These are phyloP conservation scores for Colletotrichum sp. DNA, from an alignment of 2,329 filamentous ascomycete species.

Conservation along the genomic window DNA sequence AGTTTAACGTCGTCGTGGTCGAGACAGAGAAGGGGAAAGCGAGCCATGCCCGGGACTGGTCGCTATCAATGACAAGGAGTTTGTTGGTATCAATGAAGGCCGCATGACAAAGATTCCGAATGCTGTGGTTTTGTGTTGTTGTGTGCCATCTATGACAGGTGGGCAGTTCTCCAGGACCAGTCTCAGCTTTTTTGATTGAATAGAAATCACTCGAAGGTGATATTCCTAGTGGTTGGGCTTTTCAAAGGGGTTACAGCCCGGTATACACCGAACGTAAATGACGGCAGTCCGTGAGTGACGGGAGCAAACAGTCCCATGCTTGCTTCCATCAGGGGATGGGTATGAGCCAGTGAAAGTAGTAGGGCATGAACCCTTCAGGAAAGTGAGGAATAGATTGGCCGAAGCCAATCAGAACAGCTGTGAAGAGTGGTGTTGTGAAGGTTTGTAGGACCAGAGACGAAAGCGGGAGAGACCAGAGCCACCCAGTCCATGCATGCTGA, in stretches of 20 bases:
- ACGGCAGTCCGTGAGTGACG: neutral
- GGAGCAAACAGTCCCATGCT: neutral
- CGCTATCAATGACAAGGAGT: too few species aligned
- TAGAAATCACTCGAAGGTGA: neutral
- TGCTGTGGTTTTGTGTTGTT: too few species aligned
- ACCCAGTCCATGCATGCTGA: neutral
- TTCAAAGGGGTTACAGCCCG: neutral
- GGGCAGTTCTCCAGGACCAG: neutral
- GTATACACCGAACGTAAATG: neutral
- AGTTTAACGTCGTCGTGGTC: neutral
- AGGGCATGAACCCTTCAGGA: neutral
- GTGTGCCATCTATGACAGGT: too few species aligned
- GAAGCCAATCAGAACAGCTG: neutral
- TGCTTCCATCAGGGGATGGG: neutral
- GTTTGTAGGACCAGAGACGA: neutral
- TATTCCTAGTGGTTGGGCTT: neutral
- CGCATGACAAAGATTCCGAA: too few species aligned
- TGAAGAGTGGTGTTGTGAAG: neutral
- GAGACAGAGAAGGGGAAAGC: neutral
- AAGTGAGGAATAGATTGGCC: neutral
- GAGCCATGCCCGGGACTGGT: neutral
- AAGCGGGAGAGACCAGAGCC: fast-evolving
- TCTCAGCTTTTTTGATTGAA: neutral
- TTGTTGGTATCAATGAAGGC: too few species aligned
- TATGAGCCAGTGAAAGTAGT: neutral